phyloP scores from a whole-genome alignment of 148 eudicot species.

The Camellia lanceoleosa region DNA sequence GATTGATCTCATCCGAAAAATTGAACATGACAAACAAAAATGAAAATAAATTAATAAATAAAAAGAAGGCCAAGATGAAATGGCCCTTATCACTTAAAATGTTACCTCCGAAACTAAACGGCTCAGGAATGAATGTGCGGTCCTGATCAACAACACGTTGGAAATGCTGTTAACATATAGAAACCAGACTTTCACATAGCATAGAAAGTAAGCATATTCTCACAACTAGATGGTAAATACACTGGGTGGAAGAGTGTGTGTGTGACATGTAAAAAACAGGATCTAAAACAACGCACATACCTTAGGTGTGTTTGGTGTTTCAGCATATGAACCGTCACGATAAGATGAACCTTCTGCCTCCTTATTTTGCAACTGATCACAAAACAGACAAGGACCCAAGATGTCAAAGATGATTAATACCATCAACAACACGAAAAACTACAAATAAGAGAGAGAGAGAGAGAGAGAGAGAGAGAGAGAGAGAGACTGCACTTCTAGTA shows the following conservation, averaged over 20 bases:
- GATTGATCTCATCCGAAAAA: not conserved
- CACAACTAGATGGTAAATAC: not conserved
- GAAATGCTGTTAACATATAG: constrained; percentile 40
- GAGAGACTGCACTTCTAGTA: too few relatives aligned
- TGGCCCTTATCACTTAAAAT: not conserved
- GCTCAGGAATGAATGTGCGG: constrained; percentile 66
- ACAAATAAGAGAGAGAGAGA: too few relatives aligned
- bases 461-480: too few relatives aligned
- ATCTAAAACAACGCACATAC: constrained; percentile 22
- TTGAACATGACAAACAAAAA: not conserved
- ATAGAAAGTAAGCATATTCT: not conserved
- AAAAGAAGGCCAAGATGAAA: not conserved
- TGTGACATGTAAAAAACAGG: not conserved
- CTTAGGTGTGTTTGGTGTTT: constrained; percentile 73
- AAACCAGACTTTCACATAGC: not conserved
- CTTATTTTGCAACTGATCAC: constrained; percentile 72
- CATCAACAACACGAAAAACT: too few relatives aligned
- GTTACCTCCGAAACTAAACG: constrained; percentile 65
- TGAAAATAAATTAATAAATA: not conserved
- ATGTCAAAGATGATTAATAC: constrained; percentile 4
- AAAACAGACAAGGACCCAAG: not conserved
- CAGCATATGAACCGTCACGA: constrained; percentile 77
- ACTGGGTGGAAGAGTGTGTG: too few relatives aligned
- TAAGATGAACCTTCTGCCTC: constrained; percentile 83
- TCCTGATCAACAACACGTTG: constrained; percentile 71